These are phyloP conservation scores for Tulasnella sp. DNA, from an alignment of 768 basidiomycete genomes.

Conservation along the genomic window DNA sequence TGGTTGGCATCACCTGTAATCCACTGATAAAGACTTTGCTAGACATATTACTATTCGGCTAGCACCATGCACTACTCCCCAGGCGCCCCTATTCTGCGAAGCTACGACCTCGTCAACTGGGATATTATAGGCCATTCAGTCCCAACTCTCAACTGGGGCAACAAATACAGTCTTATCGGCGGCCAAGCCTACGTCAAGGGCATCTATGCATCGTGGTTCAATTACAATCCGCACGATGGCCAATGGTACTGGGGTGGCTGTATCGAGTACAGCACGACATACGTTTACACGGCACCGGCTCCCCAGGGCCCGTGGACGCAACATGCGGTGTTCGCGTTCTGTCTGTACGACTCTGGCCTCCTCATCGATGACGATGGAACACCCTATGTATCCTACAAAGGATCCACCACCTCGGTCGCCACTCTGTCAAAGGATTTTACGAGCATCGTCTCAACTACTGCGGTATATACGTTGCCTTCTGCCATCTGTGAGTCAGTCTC, in stretches of 20 bases:
- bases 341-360: constrained; percentile 13
- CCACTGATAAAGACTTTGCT: too few relatives aligned
- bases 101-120: constrained; percentile 12
- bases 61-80: too few relatives aligned
- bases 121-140: constrained; percentile 13
- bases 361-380: constrained; percentile 12
- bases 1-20: too few relatives aligned
- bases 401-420: constrained; percentile 9
- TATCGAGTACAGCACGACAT: neutral
- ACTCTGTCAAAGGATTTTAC: too few relatives aligned
- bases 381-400: neutral
- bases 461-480: neutral
- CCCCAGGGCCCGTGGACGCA: constrained; percentile 1
- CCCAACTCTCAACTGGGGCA: constrained; percentile 11
- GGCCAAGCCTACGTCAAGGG: constrained; percentile 11
- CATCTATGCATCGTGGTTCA: constrained; percentile 13
- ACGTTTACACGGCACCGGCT: neutral
- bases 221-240: neutral
- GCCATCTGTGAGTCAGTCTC: neutral
- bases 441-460: too few relatives aligned
- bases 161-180: neutral
- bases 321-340: neutral
- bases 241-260: constrained; percentile 11
- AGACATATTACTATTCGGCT: too few relatives aligned
- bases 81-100: too few relatives aligned